A percentile compares a stretch with the other conserved stretches of the same genome.
These are phyloP conservation scores for Fusarium irregulare DNA, from an alignment of 2,329 filamentous ascomycete genomes.

Conservation along the genomic window DNA sequence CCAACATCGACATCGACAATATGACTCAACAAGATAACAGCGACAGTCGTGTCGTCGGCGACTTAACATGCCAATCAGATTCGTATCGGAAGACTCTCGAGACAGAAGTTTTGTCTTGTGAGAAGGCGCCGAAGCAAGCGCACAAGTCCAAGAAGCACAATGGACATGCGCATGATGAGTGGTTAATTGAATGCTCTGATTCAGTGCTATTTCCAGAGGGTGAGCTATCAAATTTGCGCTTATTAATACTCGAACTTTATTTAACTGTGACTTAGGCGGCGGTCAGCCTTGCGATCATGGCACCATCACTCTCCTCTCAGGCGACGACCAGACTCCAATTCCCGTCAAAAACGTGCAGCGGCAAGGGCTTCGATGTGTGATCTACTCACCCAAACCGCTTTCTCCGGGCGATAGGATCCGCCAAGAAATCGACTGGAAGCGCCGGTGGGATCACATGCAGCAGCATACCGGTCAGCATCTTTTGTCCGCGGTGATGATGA, in stretches of 20 bases:
- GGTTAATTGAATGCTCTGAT: slow-evolving; percentile 49
- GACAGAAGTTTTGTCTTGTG: slow-evolving; percentile 45
- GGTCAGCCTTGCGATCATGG: slow-evolving; percentile 50
- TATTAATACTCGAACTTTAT: rapidly evolving
- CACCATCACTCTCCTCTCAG: slow-evolving; percentile 32
- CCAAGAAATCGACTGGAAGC: slow-evolving; percentile 46
- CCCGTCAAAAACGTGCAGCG: slow-evolving; percentile 44
- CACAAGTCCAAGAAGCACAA: slow-evolving; percentile 42
- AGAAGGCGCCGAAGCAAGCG: slow-evolving; percentile 32
- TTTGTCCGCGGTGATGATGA: slow-evolving; percentile 48
- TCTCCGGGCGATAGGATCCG: slow-evolving; percentile 35
- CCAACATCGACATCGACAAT: neutral
- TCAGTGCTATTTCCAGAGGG: slow-evolving; percentile 50
- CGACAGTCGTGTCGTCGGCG: slow-evolving; percentile 40
- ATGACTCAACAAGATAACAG: slow-evolving; percentile 14
- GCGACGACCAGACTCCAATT: slow-evolving; percentile 21
- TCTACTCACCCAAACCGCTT: slow-evolving; percentile 37
- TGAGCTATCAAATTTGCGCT: neutral
- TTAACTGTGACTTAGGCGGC: slow-evolving; percentile 38
- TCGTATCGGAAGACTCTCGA: slow-evolving; percentile 45
- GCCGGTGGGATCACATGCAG: slow-evolving; percentile 52
- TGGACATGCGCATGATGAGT: slow-evolving; percentile 40
- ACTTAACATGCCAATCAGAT: slow-evolving; percentile 45
- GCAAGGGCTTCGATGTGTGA: slow-evolving; percentile 45
- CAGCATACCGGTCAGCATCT: slow-evolving; percentile 51